Evolutionary conservation across 495 filamentous ascomycete genomes (phyloP).

Genomic region (Hypoxylon fragiforme): DNA sequence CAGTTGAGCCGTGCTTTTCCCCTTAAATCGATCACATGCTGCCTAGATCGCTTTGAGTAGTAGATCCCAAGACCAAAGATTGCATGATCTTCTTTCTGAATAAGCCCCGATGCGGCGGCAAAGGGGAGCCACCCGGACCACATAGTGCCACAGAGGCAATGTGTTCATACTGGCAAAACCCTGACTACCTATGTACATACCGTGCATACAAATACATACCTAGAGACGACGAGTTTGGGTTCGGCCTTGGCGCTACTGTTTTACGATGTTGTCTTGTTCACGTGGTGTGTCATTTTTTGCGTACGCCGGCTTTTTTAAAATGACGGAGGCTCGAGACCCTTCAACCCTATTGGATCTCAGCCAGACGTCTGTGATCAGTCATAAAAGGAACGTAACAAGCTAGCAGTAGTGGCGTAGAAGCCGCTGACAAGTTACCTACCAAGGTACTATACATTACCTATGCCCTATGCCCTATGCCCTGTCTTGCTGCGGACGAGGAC

Average conservation of each 20-base stretch:
- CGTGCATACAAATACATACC: too few species aligned
- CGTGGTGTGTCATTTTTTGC: constrained; percentile 27
- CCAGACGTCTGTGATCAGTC: constrained; percentile 14
- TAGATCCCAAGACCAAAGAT: constrained; percentile 18
- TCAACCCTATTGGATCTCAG: constrained; percentile 18
- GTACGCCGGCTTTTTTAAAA: not conserved
- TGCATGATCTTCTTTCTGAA: constrained; percentile 29
- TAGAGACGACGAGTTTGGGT: constrained; percentile 6
- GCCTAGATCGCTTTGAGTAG: constrained; percentile 18
- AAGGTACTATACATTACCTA: not conserved
- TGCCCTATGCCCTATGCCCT: not conserved
- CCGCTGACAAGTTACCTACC: constrained; percentile 1
- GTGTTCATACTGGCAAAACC: constrained; percentile 17
- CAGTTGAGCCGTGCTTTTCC: constrained; percentile 21
- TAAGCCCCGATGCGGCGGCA: constrained; percentile 27
- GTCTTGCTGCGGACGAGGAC: not conserved
- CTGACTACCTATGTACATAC: constrained; percentile 3
- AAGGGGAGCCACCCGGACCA: constrained; percentile 9
- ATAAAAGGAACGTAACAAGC: constrained; percentile 2
- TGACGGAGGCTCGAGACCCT: constrained; percentile 24
- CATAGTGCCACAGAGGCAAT: constrained; percentile 11
- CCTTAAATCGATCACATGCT: constrained; percentile 28
- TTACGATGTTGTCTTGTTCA: constrained; percentile 24
- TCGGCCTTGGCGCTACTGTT: constrained; percentile 23
- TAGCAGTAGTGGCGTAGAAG: constrained; percentile 25